These are phyloP conservation scores for Acidomyces sp. DNA, from an alignment of 495 filamentous ascomycete genomes.

Conservation along the genomic window DNA sequence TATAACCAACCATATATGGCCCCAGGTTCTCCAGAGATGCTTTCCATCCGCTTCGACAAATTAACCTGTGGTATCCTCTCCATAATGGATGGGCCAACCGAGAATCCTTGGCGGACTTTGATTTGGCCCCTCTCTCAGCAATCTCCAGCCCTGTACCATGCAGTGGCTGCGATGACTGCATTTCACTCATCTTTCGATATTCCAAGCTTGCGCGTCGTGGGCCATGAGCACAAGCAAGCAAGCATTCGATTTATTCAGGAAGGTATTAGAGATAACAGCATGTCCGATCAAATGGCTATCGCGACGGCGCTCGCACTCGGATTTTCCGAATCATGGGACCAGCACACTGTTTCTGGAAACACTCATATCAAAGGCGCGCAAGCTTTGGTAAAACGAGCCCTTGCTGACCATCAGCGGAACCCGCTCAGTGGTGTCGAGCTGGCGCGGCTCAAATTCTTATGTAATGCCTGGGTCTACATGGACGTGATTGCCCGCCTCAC, in stretches of 20 bases:
- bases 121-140: conserved; percentile 59
- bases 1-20: conserved; percentile 36
- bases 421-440: conserved; percentile 33
- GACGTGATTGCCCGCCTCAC: conserved; percentile 69
- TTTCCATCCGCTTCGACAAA: conserved; percentile 54
- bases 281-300: conserved; percentile 52
- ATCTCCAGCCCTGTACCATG: conserved; percentile 60
- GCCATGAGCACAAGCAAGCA: conserved; percentile 59
- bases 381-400: conserved; percentile 46
- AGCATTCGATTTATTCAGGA: conserved; percentile 47
- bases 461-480: conserved; percentile 73
- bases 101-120: conserved; percentile 68
- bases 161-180: conserved; percentile 59
- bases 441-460: conserved; percentile 51
- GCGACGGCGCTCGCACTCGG: conserved; percentile 63
- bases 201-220: conserved; percentile 45
- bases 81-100: conserved; percentile 55
- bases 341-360: conserved; percentile 60
- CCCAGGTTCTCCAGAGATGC: conserved; percentile 46
- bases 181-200: conserved; percentile 57
- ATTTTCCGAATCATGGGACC: conserved; percentile 70
- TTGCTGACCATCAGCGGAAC: conserved; percentile 32
- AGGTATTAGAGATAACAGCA: conserved; percentile 36
- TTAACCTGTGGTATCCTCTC: conserved; percentile 68
- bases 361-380: conserved; percentile 60